Percentiles rank a stretch among this genome's conserved stretches.
Evolutionary conservation across 169 alveolate species (phyloP).

Genomic region (Plasmodium vinckei): DNA sequence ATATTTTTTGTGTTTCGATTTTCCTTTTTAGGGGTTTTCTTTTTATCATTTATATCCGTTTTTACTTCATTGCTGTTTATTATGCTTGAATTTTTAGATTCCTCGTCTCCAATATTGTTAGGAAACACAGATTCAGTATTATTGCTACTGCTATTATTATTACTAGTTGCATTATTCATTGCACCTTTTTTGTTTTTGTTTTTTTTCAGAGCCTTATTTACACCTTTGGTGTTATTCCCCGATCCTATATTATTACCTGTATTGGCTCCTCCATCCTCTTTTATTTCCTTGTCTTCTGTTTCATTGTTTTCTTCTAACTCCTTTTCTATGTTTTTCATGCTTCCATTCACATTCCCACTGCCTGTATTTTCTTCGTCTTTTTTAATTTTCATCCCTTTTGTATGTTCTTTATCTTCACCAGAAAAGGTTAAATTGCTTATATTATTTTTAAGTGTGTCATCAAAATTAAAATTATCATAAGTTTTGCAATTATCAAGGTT

Average conservation of each 20-base stretch:
- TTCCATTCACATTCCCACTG: neutral
- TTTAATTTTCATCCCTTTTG: neutral
- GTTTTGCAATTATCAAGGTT: conserved; percentile 44
- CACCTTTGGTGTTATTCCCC: conserved; percentile 3
- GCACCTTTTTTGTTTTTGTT: conserved; percentile 34
- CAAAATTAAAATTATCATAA: conserved; percentile 50
- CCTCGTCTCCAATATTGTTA: conserved; percentile 4
- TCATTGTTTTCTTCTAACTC: neutral
- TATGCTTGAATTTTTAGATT: neutral
- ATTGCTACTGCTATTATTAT: neutral
- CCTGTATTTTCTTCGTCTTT: neutral
- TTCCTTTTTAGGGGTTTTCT: conserved; percentile 48
- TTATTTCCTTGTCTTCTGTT: neutral
- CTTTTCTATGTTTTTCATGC: neutral
- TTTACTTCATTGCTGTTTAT: conserved; percentile 4
- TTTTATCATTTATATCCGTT: conserved; percentile 34
- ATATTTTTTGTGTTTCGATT: conserved; percentile 15
- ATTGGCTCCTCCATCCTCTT: neutral
- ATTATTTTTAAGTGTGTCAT: conserved; percentile 15
- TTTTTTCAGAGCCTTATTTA: conserved; percentile 21
- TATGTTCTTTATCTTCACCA: conserved; percentile 36
- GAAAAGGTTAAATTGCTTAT: conserved; percentile 4
- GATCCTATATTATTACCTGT: neutral
- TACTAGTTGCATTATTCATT: conserved; percentile 5
- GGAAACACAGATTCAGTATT: neutral